Percentiles rank a stretch among this genome's conserved stretches.
Evolutionary conservation across 768 basidiomycete species (phyloP).

Genomic region (Lentinula edodes): DNA sequence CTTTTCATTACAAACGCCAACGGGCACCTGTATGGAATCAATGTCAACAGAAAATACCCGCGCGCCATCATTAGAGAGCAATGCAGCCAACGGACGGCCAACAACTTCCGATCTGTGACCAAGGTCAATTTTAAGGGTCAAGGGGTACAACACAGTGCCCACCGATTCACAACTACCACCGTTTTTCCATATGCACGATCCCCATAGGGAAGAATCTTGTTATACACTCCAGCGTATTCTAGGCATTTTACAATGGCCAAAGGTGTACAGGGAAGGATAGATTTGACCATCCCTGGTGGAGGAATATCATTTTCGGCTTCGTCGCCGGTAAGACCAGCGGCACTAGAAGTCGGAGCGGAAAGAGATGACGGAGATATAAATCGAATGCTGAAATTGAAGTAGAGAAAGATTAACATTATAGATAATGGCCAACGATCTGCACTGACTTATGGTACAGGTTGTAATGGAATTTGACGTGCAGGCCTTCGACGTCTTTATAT

Average conservation of each 20-base stretch:
- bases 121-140: not conserved
- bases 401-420: not conserved
- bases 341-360: constrained; percentile 32
- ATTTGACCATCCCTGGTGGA: constrained; percentile 87
- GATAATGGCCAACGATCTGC: constrained; percentile 13
- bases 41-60: constrained; percentile 94
- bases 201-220: constrained; percentile 86
- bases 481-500: constrained; percentile 94
- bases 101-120: constrained; percentile 90
- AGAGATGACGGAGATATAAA: constrained; percentile 81
- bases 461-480: constrained; percentile 93
- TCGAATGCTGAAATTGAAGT: constrained; percentile 65
- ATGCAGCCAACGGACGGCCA: constrained; percentile 91
- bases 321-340: constrained; percentile 17
- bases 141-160: not conserved
- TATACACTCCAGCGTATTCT: constrained; percentile 90
- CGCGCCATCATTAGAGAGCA: constrained; percentile 95
- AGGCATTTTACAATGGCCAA: constrained; percentile 95
- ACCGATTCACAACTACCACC: constrained; percentile 94
- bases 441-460: constrained; percentile 90
- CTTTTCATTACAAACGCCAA: not conserved
- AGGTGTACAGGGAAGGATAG: constrained; percentile 95
- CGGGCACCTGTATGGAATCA: constrained; percentile 74
- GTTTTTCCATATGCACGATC: constrained; percentile 93
- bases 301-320: constrained; percentile 50